phyloP scores from a whole-genome alignment of 768 basidiomycete species.

The Phlegmacium glaucopus region DNA sequence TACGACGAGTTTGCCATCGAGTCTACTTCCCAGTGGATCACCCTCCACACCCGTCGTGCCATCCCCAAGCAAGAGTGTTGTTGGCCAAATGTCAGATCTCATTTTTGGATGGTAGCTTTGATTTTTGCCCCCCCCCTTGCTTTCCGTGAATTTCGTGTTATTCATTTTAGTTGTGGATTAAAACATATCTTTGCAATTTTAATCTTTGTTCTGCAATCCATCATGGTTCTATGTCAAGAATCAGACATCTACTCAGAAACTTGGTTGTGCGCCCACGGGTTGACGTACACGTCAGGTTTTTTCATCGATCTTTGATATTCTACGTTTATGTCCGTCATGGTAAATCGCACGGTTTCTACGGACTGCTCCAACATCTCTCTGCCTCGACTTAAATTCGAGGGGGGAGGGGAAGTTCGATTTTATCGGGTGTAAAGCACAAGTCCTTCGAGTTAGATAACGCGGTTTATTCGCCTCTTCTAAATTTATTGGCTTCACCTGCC shows the following conservation, averaged over 20 bases:
- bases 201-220: neutral
- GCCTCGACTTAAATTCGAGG: no score
- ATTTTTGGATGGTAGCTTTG: slow-evolving; percentile 73
- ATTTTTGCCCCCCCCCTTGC: neutral
- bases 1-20: slow-evolving; percentile 13
- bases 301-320: no score
- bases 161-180: neutral
- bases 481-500: no score
- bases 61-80: slow-evolving; percentile 50
- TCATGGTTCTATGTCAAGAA: neutral
- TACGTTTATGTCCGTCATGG: no score
- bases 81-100: slow-evolving; percentile 76
- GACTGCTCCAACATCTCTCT: neutral
- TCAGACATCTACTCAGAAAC: no score
- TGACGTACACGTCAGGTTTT: no score
- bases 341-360: slow-evolving; percentile 13
- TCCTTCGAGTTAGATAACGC: no score
- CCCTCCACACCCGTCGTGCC: slow-evolving; percentile 21
- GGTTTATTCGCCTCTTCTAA: no score
- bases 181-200: neutral
- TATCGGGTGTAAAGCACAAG: neutral
- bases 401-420: neutral
- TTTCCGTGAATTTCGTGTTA: slow-evolving; percentile 11
- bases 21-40: slow-evolving; percentile 5
- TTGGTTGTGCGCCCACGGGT: no score